Conservation (phyloP, 345 rosid species). For the Eucalyptus tenuipes region DNA sequence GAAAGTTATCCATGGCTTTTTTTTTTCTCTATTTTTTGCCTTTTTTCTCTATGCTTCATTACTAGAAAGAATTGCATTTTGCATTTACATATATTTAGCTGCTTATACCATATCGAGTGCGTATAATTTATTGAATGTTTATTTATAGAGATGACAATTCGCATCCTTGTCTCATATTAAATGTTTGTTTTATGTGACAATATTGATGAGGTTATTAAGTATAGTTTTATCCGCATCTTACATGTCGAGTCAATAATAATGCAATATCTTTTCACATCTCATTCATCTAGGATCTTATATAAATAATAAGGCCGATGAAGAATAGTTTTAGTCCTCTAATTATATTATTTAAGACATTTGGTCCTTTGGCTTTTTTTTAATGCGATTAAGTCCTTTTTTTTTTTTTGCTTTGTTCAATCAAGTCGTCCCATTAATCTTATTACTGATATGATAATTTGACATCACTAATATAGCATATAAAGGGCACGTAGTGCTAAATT, state of each 20-base stretch:
- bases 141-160: background rate
- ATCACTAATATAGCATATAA: background rate
- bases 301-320: background rate
- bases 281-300: background rate
- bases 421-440: background rate
- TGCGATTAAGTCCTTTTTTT: fast-evolving
- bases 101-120: background rate
- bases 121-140: background rate
- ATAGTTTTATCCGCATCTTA: background rate
- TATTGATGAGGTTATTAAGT: background rate
- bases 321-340: background rate
- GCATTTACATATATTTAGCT: background rate
- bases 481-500: background rate
- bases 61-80: background rate
- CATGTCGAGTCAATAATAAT: background rate
- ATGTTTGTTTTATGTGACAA: background rate
- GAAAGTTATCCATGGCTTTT: background rate
- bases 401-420: background rate
- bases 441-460: background rate
- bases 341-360: background rate
- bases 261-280: background rate
- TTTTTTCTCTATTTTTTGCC: background rate
- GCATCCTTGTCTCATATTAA: background rate
- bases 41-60: background rate
- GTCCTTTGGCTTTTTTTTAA: background rate